Evolutionary conservation across 306 rosid genomes (phyloP).

Genomic region (Cyclanthera cordifolia): DNA sequence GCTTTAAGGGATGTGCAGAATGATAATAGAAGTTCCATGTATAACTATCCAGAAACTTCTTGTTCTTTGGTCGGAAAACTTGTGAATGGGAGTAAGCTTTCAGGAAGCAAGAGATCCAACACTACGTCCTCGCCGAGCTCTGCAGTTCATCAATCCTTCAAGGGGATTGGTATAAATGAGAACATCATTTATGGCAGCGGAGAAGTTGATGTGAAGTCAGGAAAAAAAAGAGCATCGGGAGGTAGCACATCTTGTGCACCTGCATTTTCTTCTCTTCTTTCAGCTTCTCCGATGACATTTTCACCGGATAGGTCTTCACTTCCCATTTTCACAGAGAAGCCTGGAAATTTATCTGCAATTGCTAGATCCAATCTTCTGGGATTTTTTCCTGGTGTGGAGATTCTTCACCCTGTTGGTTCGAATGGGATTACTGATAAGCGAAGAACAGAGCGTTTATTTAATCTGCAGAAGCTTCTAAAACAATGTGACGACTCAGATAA

Average conservation of each 20-base stretch:
- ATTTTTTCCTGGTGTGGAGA: too few species aligned
- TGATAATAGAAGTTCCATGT: constrained; percentile 16
- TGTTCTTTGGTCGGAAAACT: constrained; percentile 12
- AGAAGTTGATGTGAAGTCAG: constrained; percentile 15
- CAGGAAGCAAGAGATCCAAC: constrained; percentile 24
- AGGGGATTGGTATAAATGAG: constrained; percentile 18
- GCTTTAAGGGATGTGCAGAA: constrained; percentile 28
- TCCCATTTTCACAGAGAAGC: constrained; percentile 17
- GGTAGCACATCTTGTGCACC: constrained; percentile 18
- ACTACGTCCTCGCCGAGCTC: constrained; percentile 17
- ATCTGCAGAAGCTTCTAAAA: constrained; percentile 23
- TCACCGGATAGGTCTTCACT: constrained; percentile 24
- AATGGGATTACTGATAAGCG: constrained; percentile 18
- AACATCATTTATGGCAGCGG: constrained; percentile 2
- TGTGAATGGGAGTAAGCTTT: constrained; percentile 14
- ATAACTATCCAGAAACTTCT: constrained; percentile 13
- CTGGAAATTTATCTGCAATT: background rate
- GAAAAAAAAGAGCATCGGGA: constrained; percentile 18
- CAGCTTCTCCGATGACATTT: constrained; percentile 10
- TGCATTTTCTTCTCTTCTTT: constrained; percentile 14
- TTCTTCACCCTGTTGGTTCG: background rate
- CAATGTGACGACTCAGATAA: constrained; percentile 24
- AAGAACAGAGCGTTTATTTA: constrained; percentile 19
- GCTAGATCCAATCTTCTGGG: too few species aligned
- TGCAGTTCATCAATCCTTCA: constrained; percentile 16